A percentile compares a stretch with the other conserved stretches of the same genome.
Conservation (phyloP, 345 rosid genomes). For the Euclidium syriacum region DNA sequence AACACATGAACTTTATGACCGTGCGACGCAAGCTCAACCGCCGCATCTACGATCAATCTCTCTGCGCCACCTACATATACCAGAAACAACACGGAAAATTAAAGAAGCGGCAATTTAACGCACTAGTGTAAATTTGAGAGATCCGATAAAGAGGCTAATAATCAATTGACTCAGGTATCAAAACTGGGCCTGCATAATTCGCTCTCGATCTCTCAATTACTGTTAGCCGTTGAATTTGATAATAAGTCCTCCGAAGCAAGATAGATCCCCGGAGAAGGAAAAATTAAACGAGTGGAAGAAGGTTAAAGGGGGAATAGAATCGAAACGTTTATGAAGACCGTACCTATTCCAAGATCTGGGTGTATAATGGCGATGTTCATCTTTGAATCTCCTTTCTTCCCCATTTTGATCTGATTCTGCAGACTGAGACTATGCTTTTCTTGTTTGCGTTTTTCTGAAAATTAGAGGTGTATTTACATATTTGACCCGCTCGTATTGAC, state of each 20-base stretch:
- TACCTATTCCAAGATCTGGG: constrained; percentile 92
- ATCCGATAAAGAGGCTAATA: not conserved
- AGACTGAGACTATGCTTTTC: not conserved
- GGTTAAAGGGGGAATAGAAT: not conserved
- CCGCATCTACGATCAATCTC: constrained; percentile 91
- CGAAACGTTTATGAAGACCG: not conserved
- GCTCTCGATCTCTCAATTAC: not conserved
- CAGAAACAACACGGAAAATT: not conserved
- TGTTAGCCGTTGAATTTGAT: not conserved
- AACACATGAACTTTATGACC: constrained; percentile 85
- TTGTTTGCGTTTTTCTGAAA: not conserved
- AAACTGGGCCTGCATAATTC: not conserved
- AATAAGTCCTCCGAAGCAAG: not conserved
- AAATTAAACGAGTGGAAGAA: not conserved
- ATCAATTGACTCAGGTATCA: not conserved
- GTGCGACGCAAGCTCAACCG: constrained; percentile 69
- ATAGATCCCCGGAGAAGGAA: not conserved
- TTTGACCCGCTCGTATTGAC: not conserved
- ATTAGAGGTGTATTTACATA: not conserved
- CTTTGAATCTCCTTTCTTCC: constrained; percentile 36
- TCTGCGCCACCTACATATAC: constrained; percentile 78
- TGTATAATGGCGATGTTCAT: constrained; percentile 72
- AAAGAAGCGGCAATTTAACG: not conserved
- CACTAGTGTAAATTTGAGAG: not conserved
- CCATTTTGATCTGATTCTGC: constrained; percentile 37